Evolutionary conservation across 2,329 filamentous ascomycete genomes (phyloP), one percentile per base, ranked within the genome.

Genomic region (Aspergillus ochraceoroseus): DNA sequence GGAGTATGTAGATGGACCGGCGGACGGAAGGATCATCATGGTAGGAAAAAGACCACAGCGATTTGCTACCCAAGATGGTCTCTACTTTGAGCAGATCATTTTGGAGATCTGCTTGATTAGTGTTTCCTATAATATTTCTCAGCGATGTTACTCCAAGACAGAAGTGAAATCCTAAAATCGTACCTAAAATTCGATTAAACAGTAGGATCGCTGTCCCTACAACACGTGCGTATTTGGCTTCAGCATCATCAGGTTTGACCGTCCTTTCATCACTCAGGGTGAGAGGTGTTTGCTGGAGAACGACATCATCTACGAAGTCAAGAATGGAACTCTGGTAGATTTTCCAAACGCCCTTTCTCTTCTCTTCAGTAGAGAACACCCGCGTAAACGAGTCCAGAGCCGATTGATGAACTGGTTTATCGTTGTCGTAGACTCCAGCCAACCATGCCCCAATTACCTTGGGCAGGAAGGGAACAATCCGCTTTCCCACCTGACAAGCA

Each of bases 181-280:
- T 56, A 71, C 67, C 59, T 46, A 83, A 52, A 18, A 83, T 62
- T 40, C 73, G 72, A 11, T 70, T 71, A 13, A 82, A 66, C 11
- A 80, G 63, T 17, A 74, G 61, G 17, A 80, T 63, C 38, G 73
- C 77, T 5, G 77, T 77, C 1, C 76, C 74, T n/a, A 79, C 72
- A 3, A 95, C 88, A 32, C 92, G 77, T 46, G 81, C 78, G 66
- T 94, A 92, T 55, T 95, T 95, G 12, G 84, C 78, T 51, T 88
- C 78, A 3, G 87, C 82, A 60, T 98, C 92, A 52, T 96, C 90
- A 6, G 77, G 68, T 44, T 80, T 92, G 3, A 88, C 86, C 1
- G 81, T 87, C 15, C 90, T 77, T 65, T 94, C 86, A 59, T 98
- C 92, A 59, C 89, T 96, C 23, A 98, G 70, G 0, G 87, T 94